phyloP scores from a whole-genome alignment of 208 protist genomes.

The Crithidia sp. region DNA sequence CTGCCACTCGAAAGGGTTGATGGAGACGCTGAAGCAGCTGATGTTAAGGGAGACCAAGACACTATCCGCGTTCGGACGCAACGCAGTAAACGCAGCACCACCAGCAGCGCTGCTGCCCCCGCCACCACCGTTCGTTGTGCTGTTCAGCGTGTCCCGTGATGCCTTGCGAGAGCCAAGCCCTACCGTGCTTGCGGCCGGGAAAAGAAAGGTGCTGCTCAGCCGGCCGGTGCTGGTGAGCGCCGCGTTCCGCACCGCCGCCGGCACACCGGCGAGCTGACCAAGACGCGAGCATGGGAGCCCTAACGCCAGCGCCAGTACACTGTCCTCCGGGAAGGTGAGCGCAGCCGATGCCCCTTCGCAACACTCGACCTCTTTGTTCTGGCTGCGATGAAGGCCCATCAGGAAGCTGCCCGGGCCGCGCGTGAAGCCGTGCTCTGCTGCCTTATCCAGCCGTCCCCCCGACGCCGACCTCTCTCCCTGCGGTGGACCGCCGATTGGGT shows the following conservation, averaged over 20 bases:
- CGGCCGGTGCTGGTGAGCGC: conserved; percentile 2
- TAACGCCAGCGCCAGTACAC: conserved; percentile 41
- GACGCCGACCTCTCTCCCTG: not conserved
- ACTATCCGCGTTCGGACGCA: conserved; percentile 6
- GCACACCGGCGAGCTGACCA: conserved; percentile 17
- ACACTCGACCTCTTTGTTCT: not conserved
- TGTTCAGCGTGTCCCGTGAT: conserved; percentile 9
- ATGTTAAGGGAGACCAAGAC: conserved; percentile 45
- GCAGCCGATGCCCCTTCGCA: not conserved
- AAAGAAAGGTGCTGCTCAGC: not conserved
- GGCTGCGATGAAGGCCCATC: conserved; percentile 9
- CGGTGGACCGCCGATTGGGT: not conserved
- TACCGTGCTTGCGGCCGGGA: not conserved
- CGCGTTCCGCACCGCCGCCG: conserved; percentile 5
- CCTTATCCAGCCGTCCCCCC: not conserved
- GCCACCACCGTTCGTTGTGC: not conserved
- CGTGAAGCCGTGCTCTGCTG: not conserved
- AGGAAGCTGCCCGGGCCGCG: not conserved
- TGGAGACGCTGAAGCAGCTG: conserved; percentile 75
- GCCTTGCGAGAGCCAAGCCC: conserved; percentile 8
- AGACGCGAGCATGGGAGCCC: conserved; percentile 31
- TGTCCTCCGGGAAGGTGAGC: conserved; percentile 43
- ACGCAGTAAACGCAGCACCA: not conserved
- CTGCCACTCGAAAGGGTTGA: conserved; percentile 73
- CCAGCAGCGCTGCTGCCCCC: not conserved